Evolutionary conservation across 2,329 filamentous ascomycete genomes (phyloP).

Genomic region (Pestalotiopsis sp.): DNA sequence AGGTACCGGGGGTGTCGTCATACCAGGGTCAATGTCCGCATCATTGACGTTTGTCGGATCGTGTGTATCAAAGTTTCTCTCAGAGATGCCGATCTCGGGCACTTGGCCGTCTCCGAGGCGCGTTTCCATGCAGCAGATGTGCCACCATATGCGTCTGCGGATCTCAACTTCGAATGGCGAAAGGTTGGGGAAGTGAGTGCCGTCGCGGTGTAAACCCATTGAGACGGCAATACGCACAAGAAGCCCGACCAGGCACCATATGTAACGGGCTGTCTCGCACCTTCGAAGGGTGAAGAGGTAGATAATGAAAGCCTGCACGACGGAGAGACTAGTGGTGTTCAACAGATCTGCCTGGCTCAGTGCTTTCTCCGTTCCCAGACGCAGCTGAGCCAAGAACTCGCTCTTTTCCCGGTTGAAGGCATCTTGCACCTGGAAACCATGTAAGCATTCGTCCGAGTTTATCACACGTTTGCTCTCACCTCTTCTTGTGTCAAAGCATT

Average conservation of each 20-base stretch:
- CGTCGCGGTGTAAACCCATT: constrained; percentile 63
- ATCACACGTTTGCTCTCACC: constrained; percentile 35
- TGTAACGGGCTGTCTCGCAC: constrained; percentile 41
- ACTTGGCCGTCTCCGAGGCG: constrained; percentile 66
- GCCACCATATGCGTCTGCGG: constrained; percentile 63
- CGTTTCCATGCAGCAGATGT: constrained; percentile 61
- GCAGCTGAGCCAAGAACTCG: constrained; percentile 41
- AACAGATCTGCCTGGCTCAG: constrained; percentile 53
- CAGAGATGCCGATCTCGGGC: constrained; percentile 61
- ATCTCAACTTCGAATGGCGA: constrained; percentile 64
- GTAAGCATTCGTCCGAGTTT: not conserved
- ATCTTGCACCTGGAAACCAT: constrained; percentile 24
- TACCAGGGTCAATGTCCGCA: constrained; percentile 44
- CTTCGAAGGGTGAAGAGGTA: constrained; percentile 55
- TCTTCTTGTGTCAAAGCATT: constrained; percentile 62
- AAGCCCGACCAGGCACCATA: constrained; percentile 62
- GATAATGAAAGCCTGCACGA: constrained; percentile 55
- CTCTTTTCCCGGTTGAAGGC: constrained; percentile 43
- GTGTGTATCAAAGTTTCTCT: constrained; percentile 62
- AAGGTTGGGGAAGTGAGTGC: constrained; percentile 52
- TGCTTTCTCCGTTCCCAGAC: constrained; percentile 47
- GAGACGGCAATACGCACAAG: constrained; percentile 62
- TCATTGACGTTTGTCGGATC: constrained; percentile 53
- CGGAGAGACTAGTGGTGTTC: constrained; percentile 49
- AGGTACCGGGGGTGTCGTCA: constrained; percentile 34